Evolutionary conservation across 106 monocot species (phyloP), one percentile per base, ranked within the genome.

Genomic region (Dendrobium officinale): DNA sequence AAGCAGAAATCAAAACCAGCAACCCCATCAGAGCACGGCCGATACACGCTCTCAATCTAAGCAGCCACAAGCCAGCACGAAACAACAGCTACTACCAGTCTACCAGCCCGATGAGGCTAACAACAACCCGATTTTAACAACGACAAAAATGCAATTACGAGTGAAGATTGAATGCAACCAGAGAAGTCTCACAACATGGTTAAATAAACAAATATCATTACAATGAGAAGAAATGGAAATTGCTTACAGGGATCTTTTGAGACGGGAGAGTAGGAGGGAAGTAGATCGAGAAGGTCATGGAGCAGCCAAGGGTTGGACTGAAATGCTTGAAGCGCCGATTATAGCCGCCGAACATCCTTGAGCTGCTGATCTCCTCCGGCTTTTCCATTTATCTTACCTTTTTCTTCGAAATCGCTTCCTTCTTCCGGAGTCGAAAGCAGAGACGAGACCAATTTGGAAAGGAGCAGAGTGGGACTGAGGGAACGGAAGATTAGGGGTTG

Each of bases 221-320:
- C 7, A 11, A 74, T 20, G 6, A 74, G 16, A 20, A 37, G 33
- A 4, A 74, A 74, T 8, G 6, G n/a, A 74, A 70, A 44, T 70
- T 22, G 13, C 83, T 83, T 81, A 91, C 93, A 2, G 95, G 93
- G 67, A 87, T 56, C 70, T 82, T 87, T 29, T 86, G 67, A 42
- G 86, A 55, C 24, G 86, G 76, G 17, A 86, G 43, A 27, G 82
- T 82, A 9, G 93, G 89, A 31, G 96, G 96, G 77, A 96, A 89
- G 90, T 87, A 96, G 88, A 96, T 77, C 77, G 96, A 84, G 86
- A 96, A 96, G 86, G 92, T 96, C 92, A 92, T 93, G 75, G 90
- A 83, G 82, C 96, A 96, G 77, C 88, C 92, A 27, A 96, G 88
- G 7, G 93, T 90, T 20, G 88, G 81, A 88, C 96, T 96, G 84